phyloP scores from a whole-genome alignment of 176 grass and related monocot species.

The Aechmea fasciata region DNA sequence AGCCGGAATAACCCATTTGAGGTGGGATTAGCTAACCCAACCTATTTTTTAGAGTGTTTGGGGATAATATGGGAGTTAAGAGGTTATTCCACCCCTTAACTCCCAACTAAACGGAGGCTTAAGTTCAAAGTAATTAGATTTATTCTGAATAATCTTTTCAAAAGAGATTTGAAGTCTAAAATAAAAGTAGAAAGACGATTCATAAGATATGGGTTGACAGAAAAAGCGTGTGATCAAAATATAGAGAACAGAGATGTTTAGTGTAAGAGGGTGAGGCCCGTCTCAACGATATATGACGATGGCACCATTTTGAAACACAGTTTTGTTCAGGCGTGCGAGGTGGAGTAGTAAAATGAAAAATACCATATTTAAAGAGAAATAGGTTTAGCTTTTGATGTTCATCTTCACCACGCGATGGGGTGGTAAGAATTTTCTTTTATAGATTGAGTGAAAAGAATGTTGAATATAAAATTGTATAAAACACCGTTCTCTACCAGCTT shows the following conservation, averaged over 20 bases:
- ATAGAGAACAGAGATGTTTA: not conserved
- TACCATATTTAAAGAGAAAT: not conserved
- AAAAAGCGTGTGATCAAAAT: not conserved
- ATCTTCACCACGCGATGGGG: not conserved
- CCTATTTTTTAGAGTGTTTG: too few relatives aligned
- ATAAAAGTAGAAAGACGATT: not conserved
- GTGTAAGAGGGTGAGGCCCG: not conserved
- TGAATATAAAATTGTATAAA: too few relatives aligned
- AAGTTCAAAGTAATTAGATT: not conserved
- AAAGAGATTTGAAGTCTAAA: not conserved
- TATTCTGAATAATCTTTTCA: not conserved
- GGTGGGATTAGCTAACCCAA: too few relatives aligned
- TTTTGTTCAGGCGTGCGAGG: not conserved
- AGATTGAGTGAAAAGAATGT: too few relatives aligned
- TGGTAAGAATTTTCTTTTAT: conserved; percentile 10
- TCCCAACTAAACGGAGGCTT: too few relatives aligned
- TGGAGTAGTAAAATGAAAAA: not conserved
- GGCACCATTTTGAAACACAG: not conserved
- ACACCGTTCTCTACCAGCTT: too few relatives aligned
- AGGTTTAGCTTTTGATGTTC: not conserved
- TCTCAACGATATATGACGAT: not conserved
- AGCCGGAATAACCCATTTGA: too few relatives aligned
- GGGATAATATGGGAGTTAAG: too few relatives aligned
- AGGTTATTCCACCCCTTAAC: too few relatives aligned
- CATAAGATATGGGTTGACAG: not conserved